Base-by-base conservation (phyloP, 108 stramenopile genomes). In the Skeletonema tropicum region DNA sequence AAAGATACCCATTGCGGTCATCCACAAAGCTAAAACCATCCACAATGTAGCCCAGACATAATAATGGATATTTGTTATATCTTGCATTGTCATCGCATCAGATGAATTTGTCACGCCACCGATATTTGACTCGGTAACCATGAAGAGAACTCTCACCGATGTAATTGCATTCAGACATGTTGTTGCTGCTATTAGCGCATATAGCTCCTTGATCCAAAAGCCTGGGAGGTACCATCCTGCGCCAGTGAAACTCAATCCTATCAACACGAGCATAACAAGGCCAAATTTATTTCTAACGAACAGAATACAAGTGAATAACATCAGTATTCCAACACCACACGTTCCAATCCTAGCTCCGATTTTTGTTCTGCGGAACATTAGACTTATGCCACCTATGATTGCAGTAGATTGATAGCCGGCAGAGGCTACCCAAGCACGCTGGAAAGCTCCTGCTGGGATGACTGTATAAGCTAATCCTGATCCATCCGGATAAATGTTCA, bases 341-440 rank as follows among this genome's bases (percentile, higher is more conserved):
- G 83, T 85, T 35, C 89, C 87, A 35, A 84, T 78, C 19, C 74
- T 76, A 26, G 85, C 76, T 25, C 87, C 89, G 1, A 64, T 55
- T 11, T 68, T 72, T 6, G 83, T 87, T 65, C 89, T 46, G 35
- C 89, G 87, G 58, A 86, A 88, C 39, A 86, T 26, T 19, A 90
- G 75, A 74, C 87, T 72, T 29, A 90, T 70, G 11, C 81, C 76
- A 30, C 89, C 89, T 8, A 73, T 49, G 19, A 86, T n/a, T 4
- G 89, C 87, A 15, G 87, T 90, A 21, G 87, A 83, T 41, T 68
- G 78, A 33, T 90, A 90, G 14, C 89, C 89, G 21, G 83, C 87
- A 23, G 73, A 68, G 17, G 85, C 73, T 1, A 90, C 85, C 71
- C 85, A 83, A 5, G 79, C 85, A 13, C 71, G 45, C 41, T 80